These are phyloP conservation scores for Neurospora intermedia DNA, from an alignment of 495 filamentous ascomycete genomes.

Conservation along the genomic window DNA sequence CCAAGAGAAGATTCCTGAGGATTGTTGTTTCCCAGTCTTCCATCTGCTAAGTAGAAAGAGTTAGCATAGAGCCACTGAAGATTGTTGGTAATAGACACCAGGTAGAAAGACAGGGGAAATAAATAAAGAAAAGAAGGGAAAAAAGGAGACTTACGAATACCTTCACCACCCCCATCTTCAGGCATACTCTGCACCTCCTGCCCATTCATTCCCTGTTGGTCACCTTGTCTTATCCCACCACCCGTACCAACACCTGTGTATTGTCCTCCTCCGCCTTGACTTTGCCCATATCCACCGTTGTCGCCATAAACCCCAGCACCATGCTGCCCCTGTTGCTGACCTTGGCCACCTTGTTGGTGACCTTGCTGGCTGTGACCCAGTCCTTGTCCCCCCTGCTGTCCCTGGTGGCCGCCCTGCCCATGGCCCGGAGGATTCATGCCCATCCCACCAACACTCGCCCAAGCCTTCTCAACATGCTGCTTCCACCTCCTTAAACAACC, in stretches of 20 bases:
- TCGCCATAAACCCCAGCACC: neutral
- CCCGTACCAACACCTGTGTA: neutral
- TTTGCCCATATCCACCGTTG: neutral
- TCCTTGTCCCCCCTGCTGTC: neutral
- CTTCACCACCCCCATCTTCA: neutral
- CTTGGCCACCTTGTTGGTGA: neutral
- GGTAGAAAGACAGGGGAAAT: neutral
- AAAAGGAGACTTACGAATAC: neutral
- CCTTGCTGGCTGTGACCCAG: neutral
- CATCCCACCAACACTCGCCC: neutral
- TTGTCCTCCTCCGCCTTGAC: neutral
- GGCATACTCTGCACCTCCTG: neutral
- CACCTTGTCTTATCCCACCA: neutral
- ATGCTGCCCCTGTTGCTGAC: neutral
- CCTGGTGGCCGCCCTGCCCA: neutral
- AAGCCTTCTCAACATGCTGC: constrained; percentile 19
- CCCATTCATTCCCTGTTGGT: neutral
- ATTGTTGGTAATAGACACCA: neutral
- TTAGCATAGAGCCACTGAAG: neutral
- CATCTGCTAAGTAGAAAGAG: neutral
- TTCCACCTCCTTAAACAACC: constrained; percentile 32
- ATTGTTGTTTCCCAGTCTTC: constrained; percentile 7
- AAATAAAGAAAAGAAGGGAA: neutral
- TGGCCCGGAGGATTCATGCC: neutral
- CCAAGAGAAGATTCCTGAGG: constrained; percentile 5